phyloP scores from a whole-genome alignment of 345 rosid genomes.

The Reutealis trisperma region DNA sequence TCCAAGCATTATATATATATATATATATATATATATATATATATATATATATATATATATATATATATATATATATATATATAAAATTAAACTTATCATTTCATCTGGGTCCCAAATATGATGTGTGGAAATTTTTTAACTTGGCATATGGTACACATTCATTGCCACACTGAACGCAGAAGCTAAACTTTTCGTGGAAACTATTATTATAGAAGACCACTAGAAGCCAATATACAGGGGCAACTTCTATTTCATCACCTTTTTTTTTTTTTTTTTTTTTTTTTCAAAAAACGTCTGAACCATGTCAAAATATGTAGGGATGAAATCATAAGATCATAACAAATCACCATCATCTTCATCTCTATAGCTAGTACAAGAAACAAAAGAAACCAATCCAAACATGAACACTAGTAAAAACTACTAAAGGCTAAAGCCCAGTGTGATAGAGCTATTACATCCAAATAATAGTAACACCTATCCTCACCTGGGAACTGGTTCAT shows the following conservation, averaged over 20 bases:
- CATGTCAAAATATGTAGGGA: background rate
- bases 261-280: background rate
- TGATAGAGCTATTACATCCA: background rate
- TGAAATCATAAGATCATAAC: background rate
- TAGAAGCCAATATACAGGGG: background rate
- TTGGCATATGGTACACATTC: background rate
- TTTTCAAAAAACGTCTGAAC: background rate
- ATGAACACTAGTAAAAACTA: background rate
- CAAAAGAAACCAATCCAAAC: background rate
- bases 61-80: no score
- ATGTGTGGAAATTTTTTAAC: background rate
- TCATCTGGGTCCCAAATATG: background rate
- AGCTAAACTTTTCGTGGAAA: conserved; percentile 7
- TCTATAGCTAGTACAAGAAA: background rate
- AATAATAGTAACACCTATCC: conserved; percentile 9
- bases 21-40: no score
- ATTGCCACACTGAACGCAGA: background rate
- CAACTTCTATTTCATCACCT: background rate
- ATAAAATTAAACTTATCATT: background rate
- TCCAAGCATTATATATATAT: no score
- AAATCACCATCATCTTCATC: background rate
- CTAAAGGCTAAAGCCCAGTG: background rate
- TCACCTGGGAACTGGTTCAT: conserved; percentile 28
- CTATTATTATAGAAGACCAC: background rate
- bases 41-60: no score